A percentile compares a stretch with the other conserved stretches of the same genome.
phyloP scores from a whole-genome alignment of 1,139 yeast species.

The Protomyces arabidopsidicola region DNA sequence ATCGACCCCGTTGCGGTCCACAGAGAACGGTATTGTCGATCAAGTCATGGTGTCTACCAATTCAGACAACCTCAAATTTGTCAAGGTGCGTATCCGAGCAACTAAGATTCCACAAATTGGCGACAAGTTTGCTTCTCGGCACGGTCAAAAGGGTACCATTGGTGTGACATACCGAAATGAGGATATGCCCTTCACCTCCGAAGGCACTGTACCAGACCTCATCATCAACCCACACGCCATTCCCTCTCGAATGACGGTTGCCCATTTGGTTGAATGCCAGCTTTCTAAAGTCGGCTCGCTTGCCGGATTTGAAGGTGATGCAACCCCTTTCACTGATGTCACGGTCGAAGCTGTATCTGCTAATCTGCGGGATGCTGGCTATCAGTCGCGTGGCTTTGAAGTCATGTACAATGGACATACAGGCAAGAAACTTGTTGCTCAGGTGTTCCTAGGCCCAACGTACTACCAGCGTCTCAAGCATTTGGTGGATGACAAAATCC shows the following conservation, averaged over 20 bases:
- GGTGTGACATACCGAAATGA: slow-evolving; percentile 98
- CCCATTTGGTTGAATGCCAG: slow-evolving; percentile 97
- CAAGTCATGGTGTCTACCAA: slow-evolving; percentile 94
- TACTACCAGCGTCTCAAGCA: slow-evolving; percentile 97
- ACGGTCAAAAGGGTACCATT: slow-evolving; percentile 99
- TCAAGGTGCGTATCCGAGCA: slow-evolving; percentile 97
- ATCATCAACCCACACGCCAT: slow-evolving; percentile 98
- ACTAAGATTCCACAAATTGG: slow-evolving; percentile 98
- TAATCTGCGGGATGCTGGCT: slow-evolving; percentile 88
- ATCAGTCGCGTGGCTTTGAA: slow-evolving; percentile 97
- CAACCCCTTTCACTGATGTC: slow-evolving; percentile 88
- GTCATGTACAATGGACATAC: slow-evolving; percentile 99
- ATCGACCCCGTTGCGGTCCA: slow-evolving; percentile 91
- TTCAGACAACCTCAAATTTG: slow-evolving; percentile 96
- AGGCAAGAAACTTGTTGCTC: slow-evolving; percentile 95
- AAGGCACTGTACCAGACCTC: slow-evolving; percentile 95
- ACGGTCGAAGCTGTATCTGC: slow-evolving; percentile 95
- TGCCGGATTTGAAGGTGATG: slow-evolving; percentile 97
- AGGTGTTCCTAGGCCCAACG: slow-evolving; percentile 97
- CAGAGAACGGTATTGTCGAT: slow-evolving; percentile 97
- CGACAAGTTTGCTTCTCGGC: slow-evolving; percentile 98
- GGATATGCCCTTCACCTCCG: slow-evolving; percentile 97
- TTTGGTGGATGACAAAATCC: slow-evolving; percentile 97
- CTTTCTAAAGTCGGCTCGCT: slow-evolving; percentile 90
- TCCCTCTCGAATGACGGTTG: slow-evolving; percentile 99